Conservation (phyloP, 2,329 filamentous ascomycete species). For the Pseudogymnoascus sp. region DNA sequence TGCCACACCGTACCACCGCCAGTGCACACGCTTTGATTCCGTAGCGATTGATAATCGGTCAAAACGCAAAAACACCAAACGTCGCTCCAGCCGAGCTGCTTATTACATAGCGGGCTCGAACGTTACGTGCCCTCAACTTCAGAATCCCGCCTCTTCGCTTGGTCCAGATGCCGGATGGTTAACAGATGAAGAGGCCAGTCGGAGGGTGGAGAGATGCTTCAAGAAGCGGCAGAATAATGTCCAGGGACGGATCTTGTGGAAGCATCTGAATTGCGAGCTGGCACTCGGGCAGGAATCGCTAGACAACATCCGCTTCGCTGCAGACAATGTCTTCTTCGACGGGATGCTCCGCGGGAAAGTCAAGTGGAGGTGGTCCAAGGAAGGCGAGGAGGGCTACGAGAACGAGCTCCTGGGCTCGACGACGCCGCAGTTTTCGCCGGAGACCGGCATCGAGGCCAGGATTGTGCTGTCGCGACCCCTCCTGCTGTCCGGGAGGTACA, state of each 20-base stretch:
- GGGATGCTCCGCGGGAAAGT: conserved; percentile 50
- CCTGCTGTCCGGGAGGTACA: conserved; percentile 45
- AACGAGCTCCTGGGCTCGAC: conserved; percentile 56
- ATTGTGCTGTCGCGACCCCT: conserved; percentile 56
- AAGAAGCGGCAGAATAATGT: conserved; percentile 8
- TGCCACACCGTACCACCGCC: background rate
- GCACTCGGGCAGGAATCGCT: conserved; percentile 51
- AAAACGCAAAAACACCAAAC: background rate
- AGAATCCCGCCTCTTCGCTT: background rate
- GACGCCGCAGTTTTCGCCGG: conserved; percentile 41
- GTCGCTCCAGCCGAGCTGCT: background rate
- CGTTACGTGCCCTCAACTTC: background rate
- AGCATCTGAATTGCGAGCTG: conserved; percentile 44
- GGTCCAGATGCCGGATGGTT: background rate
- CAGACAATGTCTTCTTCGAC: conserved; percentile 57
- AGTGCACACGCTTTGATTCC: background rate
- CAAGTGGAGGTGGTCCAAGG: conserved; percentile 54
- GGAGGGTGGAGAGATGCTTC: conserved; percentile 6
- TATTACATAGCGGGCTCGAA: background rate
- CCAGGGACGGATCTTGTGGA: conserved; percentile 51
- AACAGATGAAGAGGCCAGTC: background rate
- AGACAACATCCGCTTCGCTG: conserved; percentile 50
- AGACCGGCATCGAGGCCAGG: conserved; percentile 52
- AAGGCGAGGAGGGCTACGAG: conserved; percentile 42
- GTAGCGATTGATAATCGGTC: background rate